These are phyloP conservation scores for Exidia glandulosa DNA, from an alignment of 768 basidiomycete genomes.

Conservation along the genomic window DNA sequence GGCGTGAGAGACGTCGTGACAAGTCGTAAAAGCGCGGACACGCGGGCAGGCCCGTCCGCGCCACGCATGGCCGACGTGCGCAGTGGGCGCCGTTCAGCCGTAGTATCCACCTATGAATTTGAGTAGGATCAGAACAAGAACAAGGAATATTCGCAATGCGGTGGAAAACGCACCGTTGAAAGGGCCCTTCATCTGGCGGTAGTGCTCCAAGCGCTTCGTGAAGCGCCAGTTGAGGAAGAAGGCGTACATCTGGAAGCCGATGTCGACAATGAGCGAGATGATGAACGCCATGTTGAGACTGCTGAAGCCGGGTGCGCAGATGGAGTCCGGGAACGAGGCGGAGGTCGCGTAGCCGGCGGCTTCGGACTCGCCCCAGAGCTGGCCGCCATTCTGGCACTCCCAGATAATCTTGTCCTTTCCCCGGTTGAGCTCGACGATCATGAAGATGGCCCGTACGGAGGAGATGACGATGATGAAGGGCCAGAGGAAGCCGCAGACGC, in stretches of 20 bases:
- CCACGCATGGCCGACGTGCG: too few relatives aligned
- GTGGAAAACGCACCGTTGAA: slow-evolving; percentile 15
- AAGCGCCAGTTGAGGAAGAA: slow-evolving; percentile 67
- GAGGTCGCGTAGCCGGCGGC: slow-evolving; percentile 30
- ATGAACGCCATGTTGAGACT: slow-evolving; percentile 58
- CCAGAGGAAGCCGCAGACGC: slow-evolving; percentile 57
- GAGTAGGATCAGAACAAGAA: neutral
- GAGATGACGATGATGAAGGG: slow-evolving; percentile 57
- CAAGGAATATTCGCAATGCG: too few relatives aligned
- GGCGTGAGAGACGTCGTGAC: neutral
- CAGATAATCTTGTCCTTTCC: slow-evolving; percentile 60
- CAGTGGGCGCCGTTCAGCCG: neutral
- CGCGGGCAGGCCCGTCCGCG: too few relatives aligned
- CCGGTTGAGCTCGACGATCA: slow-evolving; percentile 63
- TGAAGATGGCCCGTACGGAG: slow-evolving; percentile 54
- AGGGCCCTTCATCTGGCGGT: slow-evolving; percentile 51
- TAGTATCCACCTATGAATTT: neutral
- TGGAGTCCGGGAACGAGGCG: slow-evolving; percentile 38
- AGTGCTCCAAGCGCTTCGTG: slow-evolving; percentile 59
- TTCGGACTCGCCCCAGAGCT: slow-evolving; percentile 30
- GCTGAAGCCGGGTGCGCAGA: slow-evolving; percentile 51
- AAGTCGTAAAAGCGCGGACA: neutral
- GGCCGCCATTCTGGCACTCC: slow-evolving; percentile 65
- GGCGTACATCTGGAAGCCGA: slow-evolving; percentile 69
- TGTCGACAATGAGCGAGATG: slow-evolving; percentile 47